These are phyloP conservation scores for Leptomonas seymouri DNA, from an alignment of 208 protist genomes.

Conservation along the genomic window DNA sequence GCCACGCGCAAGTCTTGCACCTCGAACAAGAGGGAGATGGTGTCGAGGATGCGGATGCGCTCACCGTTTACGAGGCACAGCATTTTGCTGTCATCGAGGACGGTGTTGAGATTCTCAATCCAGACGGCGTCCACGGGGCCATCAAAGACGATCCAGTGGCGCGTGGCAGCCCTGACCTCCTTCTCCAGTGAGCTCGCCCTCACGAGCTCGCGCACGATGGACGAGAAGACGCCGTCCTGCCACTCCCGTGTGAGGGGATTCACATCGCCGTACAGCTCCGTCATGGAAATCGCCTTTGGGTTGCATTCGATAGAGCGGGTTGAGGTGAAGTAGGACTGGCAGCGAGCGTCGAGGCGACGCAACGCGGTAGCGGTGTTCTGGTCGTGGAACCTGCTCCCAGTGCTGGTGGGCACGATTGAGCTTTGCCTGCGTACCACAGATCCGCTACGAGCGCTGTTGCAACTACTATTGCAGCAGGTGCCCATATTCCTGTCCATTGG, in stretches of 20 bases:
- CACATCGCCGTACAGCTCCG: slow-evolving; percentile 96
- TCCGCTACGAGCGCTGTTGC: neutral
- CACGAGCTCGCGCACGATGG: slow-evolving; percentile 85
- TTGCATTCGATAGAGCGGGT: slow-evolving; percentile 81
- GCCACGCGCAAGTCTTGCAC: slow-evolving; percentile 97
- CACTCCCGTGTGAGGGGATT: slow-evolving; percentile 96
- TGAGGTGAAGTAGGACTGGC: slow-evolving; percentile 69
- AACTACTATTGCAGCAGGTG: slow-evolving; percentile 5
- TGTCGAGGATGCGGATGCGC: slow-evolving; percentile 93
- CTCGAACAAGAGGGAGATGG: slow-evolving; percentile 97
- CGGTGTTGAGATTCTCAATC: slow-evolving; percentile 99
- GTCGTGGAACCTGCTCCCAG: neutral
- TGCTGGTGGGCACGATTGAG: neutral
- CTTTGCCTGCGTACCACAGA: neutral
- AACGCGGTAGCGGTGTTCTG: slow-evolving; percentile 10
- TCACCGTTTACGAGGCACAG: slow-evolving; percentile 97
- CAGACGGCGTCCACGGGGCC: slow-evolving; percentile 98
- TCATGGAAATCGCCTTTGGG: slow-evolving; percentile 96
- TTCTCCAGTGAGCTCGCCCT: slow-evolving; percentile 41
- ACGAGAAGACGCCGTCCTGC: slow-evolving; percentile 95
- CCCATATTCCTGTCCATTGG: neutral
- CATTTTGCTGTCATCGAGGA: slow-evolving; percentile 98
- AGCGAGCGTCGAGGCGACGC: slow-evolving; percentile 48
- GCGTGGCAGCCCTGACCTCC: slow-evolving; percentile 23
- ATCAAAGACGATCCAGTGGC: slow-evolving; percentile 97